Base-by-base conservation (phyloP, 768 basidiomycete genomes). In the Mycena pura region DNA sequence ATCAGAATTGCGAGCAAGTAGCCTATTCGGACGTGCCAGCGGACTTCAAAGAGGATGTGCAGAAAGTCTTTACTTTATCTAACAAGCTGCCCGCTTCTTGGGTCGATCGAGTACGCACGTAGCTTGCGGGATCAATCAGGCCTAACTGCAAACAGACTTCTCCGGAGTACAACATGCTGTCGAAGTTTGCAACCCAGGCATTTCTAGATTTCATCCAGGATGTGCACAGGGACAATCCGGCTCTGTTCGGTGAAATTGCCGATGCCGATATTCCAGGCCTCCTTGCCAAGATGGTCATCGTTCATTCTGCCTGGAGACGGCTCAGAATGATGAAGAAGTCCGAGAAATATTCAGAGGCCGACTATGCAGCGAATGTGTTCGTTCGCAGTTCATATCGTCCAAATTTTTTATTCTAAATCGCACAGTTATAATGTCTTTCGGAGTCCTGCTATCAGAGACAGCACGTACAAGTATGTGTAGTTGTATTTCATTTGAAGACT, bases 301-400 rank as follows among this genome's bases (percentile, higher is more conserved):
- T 84, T 9, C 80, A 76, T 49, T 70, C 72, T 4, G 80, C 82
- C 15, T 86, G 83, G 83, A 73, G 76, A 25, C 75, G 74, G 34
- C 72, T 84, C 7, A 67, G 70, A 9, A 71, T 69, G 54, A 83
- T 85, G 81, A 76, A 71, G n/a, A 69, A 69, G 6, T 77, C 77
- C 6, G 79, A 83, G 51, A 84, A 76, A 65, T 81, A 78, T 73
- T 83, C 82, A 3, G 85, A 86, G 63, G 82, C 84, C 1, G 85
- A 85, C 61, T 84, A 78, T 57, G 83, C 77, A 15, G 78, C 79
- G n/a, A 82, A 82, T 48, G 83, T 86, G 83, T 86, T 69, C 47
- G 83, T 71, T 15, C 10, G 15, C 7, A 34, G 21, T 49, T 21
- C 28, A 28, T 22, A 3, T 44, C 27, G 32, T 11, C 40, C 19